Base-by-base conservation (phyloP, 202 grass and related monocot genomes). In the Schoenoplectus triqueter region DNA sequence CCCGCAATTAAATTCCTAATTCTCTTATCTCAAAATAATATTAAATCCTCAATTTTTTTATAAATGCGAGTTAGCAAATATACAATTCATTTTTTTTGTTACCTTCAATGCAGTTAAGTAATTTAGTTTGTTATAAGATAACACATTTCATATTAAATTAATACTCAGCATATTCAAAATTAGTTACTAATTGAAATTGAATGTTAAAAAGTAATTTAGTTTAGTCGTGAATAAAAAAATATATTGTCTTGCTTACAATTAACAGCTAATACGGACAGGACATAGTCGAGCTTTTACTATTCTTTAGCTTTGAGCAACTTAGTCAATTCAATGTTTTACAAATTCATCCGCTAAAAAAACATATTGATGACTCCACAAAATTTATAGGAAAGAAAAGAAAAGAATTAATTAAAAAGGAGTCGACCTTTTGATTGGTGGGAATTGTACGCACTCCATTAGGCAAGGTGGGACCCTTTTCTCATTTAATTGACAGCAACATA, bases 251-350 rank as follows among this genome's bases (percentile, higher is more conserved):
- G 8, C 52, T 13, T 2, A 56, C 10, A 2, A 56, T 56, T 31
- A 31, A 31, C 31, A 31, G 31, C 52, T 56, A 56, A 56, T 56
- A 22, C 9, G 21, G 7, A 66, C 64, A 40, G 7, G 41, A 46
- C 67, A 70, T 18, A 70, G 40, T 69, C 66, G 45, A 42, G 40
- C 10, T 15, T 47, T 70, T 46, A 71, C 69, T 48, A 9, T 48
- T 71, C 6, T 17, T 49, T 71, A 48, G 6, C 7, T 71, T 17
- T 48, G 6, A 48, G 2, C 42, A 48, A 49, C 68, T 5, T 17
- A 47, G 68, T 45, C 68, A 70, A 70, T 40, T 70, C 67, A 46
- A 71, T 17, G 42, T 71, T 71, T 49, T 49, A 71, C 42, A 71
- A 49, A 48, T 71, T 71, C 69, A 18, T 71, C 0, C 42, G 42